Percentiles rank a stretch among this genome's conserved stretches.
Evolutionary conservation across 495 filamentous ascomycete species (phyloP).

Genomic region (Tuber aestivum): DNA sequence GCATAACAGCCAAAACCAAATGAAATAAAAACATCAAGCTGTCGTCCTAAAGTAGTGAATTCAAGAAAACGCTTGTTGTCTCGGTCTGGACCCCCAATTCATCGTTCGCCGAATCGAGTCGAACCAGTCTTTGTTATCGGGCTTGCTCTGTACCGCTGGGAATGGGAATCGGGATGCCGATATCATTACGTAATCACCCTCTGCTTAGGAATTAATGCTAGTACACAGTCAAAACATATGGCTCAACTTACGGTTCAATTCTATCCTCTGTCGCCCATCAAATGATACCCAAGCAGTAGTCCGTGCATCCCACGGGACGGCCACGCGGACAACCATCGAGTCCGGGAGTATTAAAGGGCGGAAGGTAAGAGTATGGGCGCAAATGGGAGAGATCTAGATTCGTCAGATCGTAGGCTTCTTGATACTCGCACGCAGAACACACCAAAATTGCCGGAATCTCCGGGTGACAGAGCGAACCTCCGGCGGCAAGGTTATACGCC

Average conservation of each 20-base stretch:
- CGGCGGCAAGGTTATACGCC: constrained; percentile 91
- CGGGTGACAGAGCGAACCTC: constrained; percentile 90
- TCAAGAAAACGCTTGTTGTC: constrained; percentile 30
- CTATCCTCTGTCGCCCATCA: constrained; percentile 90
- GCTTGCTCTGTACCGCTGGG: constrained; percentile 74
- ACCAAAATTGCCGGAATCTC: constrained; percentile 92
- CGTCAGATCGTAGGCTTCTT: background rate
- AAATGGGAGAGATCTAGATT: constrained; percentile 73
- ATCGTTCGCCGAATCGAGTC: constrained; percentile 83
- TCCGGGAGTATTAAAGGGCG: constrained; percentile 98
- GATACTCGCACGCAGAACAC: background rate
- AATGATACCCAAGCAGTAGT: constrained; percentile 93
- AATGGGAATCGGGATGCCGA: constrained; percentile 93
- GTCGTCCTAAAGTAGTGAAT: background rate
- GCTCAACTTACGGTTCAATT: constrained; percentile 55
- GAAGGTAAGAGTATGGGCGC: constrained; percentile 93
- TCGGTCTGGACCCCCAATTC: constrained; percentile 74
- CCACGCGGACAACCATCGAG: constrained; percentile 79
- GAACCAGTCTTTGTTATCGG: constrained; percentile 76
- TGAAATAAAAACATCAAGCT: background rate
- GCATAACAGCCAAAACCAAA: background rate
- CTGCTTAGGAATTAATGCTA: constrained; percentile 24
- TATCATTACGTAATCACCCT: constrained; percentile 91
- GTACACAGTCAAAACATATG: background rate
- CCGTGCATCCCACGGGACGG: constrained; percentile 73